Evolutionary conservation across 1,284 basidiomycete genomes (phyloP), one percentile per base, ranked within the genome.

Genomic region (Ceratobasidium sp.): DNA sequence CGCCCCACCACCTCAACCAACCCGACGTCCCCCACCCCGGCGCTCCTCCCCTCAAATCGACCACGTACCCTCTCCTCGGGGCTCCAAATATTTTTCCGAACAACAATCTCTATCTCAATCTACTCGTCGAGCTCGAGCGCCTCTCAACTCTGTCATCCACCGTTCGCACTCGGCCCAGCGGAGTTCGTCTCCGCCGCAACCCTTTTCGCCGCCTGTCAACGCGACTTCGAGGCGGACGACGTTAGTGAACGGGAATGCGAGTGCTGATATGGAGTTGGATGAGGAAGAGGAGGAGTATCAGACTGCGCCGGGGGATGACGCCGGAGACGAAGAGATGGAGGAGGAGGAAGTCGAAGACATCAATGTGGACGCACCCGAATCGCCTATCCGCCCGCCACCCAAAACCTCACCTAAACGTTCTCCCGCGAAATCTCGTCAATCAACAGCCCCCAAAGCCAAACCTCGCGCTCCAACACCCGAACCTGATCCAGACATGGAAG

Each of bases 51-150:
- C 62, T 9, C 6, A 13, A 42, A 66, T 76, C 13, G 73, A 76
- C 52, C 73, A 76, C 42, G 73, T 76, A 23, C 73, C 77, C 28
- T 78, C 67, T 54, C 61, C 77, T 7, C 61, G 62, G 7, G 68
- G 77, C 12, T 46, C 66, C 6, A 54, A 77, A 44, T 65, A 68
- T 59, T 65, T 40, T 38, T 64, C 52, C 15, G 46, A 65, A 50
- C 17, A 40, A n/a, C 48, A 44, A 42, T 57, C 75, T 33, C 33
- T 33, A 33, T 33, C 33, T 26, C 64, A 70, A 64, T 57, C 75
- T 62, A 70, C 69, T 67, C 44, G 78, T 54, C 57, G 75, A 38
- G 61, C 69, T 12, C 61, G 64, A 59, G 61, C 75, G 52, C 64
- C 76, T 33, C 75, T 71, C 46, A 50, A 71, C 54, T 76, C 73